phyloP scores from a whole-genome alignment of 2,329 filamentous ascomycete genomes.

The Diaporthe ampelina region DNA sequence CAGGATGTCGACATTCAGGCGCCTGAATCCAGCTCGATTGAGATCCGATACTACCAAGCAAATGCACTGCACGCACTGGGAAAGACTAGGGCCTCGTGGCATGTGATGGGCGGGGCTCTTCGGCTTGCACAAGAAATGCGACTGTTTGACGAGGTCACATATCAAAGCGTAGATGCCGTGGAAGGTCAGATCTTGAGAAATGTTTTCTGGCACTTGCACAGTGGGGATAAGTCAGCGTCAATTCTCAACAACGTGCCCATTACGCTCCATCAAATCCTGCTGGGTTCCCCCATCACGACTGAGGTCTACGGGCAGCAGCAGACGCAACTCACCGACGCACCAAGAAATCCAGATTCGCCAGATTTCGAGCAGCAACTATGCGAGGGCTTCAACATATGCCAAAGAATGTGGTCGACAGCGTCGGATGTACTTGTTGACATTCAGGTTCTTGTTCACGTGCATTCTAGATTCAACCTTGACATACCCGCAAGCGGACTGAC shows the following conservation, averaged over 20 bases:
- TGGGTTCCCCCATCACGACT: background rate
- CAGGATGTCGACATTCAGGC: constrained; percentile 9
- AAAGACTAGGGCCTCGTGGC: constrained; percentile 2
- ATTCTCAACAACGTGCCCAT: constrained; percentile 24
- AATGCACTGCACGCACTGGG: constrained; percentile 19
- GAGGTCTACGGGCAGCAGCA: background rate
- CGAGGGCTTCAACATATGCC: constrained; percentile 11
- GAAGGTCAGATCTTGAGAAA: constrained; percentile 18
- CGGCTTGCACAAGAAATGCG: constrained; percentile 6
- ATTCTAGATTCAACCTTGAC: background rate
- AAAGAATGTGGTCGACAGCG: constrained; percentile 13
- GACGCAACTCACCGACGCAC: background rate
- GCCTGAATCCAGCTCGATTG: constrained; percentile 9
- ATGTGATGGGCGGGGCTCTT: constrained; percentile 1
- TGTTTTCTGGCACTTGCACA: constrained; percentile 4
- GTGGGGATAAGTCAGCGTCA: constrained; percentile 19
- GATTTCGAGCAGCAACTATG: background rate
- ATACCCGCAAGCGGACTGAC: background rate
- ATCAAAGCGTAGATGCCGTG: constrained; percentile 2
- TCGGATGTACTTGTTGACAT: constrained; percentile 13
- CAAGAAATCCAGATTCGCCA: constrained; percentile 2
- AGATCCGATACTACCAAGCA: constrained; percentile 9
- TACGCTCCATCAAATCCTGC: constrained; percentile 3
- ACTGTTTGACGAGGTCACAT: constrained; percentile 4
- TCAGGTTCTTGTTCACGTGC: background rate